Conservation (phyloP, 306 rosid species). For the Delonix regia region DNA sequence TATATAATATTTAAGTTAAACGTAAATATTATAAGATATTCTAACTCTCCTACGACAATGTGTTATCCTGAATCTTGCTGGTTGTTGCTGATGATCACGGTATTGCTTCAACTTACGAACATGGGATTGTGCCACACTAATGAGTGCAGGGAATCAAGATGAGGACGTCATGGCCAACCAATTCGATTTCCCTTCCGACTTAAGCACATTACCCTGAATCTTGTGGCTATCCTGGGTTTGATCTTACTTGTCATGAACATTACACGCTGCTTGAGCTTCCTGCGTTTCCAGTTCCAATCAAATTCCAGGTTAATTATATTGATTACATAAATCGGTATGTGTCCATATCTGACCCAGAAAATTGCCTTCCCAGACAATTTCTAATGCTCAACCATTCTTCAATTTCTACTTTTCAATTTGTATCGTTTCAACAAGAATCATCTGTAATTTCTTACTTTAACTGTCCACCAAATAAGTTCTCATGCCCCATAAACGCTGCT, state of each 20-base stretch:
- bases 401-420: constrained; percentile 17
- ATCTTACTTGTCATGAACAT: constrained; percentile 8
- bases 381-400: constrained; percentile 10
- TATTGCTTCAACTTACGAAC: too few relatives aligned
- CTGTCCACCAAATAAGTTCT: constrained; percentile 1
- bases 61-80: not conserved
- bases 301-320: not conserved
- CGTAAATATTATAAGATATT: too few relatives aligned
- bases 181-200: constrained; percentile 49
- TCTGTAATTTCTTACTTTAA: not conserved
- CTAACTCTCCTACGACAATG: not conserved
- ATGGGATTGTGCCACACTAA: not conserved
- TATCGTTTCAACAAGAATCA: not conserved
- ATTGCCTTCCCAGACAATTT: constrained; percentile 14
- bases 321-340: not conserved
- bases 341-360: not conserved
- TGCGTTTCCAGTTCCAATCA: constrained; percentile 23
- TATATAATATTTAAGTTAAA: too few relatives aligned
- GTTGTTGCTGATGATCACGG: not conserved
- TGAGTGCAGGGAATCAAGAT: constrained; percentile 17
- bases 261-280: constrained; percentile 6
- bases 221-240: constrained; percentile 39
- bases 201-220: not conserved
- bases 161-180: constrained; percentile 26
- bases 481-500: constrained; percentile 22